phyloP scores from a whole-genome alignment of 371 early-diverging fungal genomes.

The Globomyces sp. region DNA sequence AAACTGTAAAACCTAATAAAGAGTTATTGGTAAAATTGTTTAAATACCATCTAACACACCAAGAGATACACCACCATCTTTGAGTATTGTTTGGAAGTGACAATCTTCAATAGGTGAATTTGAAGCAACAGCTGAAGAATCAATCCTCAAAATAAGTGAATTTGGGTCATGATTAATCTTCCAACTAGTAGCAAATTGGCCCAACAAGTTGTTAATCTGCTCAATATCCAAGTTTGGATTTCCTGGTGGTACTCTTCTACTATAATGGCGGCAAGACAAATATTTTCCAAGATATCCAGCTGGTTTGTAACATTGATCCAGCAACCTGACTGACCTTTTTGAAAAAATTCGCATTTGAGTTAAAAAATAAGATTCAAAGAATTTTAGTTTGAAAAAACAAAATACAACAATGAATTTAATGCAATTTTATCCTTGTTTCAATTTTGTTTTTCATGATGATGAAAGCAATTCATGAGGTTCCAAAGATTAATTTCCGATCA shows the following conservation, averaged over 20 bases:
- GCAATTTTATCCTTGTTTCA: no score
- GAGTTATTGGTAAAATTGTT: no score
- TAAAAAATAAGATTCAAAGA: no score
- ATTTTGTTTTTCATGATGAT: no score
- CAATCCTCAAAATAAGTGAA: conserved; percentile 11
- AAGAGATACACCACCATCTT: neutral
- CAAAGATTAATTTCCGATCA: no score
- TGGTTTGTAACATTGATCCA: no score
- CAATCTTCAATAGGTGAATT: conserved; percentile 20
- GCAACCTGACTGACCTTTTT: no score
- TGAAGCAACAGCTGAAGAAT: conserved; percentile 8
- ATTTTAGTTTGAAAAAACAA: no score
- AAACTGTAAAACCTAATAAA: neutral
- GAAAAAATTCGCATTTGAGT: no score
- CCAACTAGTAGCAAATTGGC: neutral
- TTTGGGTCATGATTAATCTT: neutral
- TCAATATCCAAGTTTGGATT: conserved; percentile 8
- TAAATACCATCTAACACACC: conserved; percentile 13
- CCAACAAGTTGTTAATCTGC: conserved; percentile 11
- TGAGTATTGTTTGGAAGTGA: conserved; percentile 12
- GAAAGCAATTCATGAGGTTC: no score
- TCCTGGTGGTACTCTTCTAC: conserved; percentile 9
- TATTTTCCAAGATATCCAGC: neutral
- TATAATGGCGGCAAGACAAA: neutral
- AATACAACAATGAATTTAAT: no score